A percentile compares a stretch with the other conserved stretches of the same genome.
Evolutionary conservation across 768 basidiomycete species (phyloP).

Genomic region (Boletus pseudopeckii): DNA sequence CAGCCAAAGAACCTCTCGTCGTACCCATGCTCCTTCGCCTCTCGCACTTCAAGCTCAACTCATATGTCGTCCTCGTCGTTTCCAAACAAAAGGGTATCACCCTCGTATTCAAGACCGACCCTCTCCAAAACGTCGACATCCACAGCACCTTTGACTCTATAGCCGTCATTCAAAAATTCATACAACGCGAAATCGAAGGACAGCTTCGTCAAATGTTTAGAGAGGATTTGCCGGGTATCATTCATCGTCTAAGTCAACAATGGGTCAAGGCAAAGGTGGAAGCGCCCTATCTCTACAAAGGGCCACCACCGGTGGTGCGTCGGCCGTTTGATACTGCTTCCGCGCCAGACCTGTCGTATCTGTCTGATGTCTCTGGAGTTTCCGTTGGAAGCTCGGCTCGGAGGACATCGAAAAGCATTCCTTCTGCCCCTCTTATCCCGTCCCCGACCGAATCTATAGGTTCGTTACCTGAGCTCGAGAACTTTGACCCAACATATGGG

Average conservation of each 20-base stretch:
- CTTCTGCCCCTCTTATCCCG: conserved; percentile 20
- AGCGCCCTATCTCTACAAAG: conserved; percentile 75
- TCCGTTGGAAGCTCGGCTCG: conserved; percentile 37
- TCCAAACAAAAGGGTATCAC: conserved; percentile 98
- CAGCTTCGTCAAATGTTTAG: conserved; percentile 98
- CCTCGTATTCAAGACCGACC: conserved; percentile 99
- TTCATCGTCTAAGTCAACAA: conserved; percentile 91
- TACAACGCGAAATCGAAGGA: conserved; percentile 95
- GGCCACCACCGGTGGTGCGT: conserved; percentile 35
- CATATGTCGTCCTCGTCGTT: conserved; percentile 96
- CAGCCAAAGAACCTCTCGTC: conserved; percentile 90
- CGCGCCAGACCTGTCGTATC: conserved; percentile 38
- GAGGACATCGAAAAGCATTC: conserved; percentile 20
- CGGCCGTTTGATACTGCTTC: conserved; percentile 39
- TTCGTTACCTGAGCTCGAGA: conserved; percentile 56
- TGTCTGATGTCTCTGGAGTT: conserved; percentile 33
- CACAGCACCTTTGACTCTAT: conserved; percentile 98
- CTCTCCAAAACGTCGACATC: conserved; percentile 95
- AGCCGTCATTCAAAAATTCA: conserved; percentile 95
- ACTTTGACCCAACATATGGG: conserved; percentile 96
- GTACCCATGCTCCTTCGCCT: conserved; percentile 98
- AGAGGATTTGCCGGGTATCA: conserved; percentile 94
- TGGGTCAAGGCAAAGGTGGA: conserved; percentile 96
- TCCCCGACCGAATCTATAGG: conserved; percentile 23
- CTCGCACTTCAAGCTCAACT: conserved; percentile 90